Percentiles rank a stretch among this genome's conserved stretches.
Evolutionary conservation across 768 basidiomycete species (phyloP).

Genomic region (Vararia minispora): DNA sequence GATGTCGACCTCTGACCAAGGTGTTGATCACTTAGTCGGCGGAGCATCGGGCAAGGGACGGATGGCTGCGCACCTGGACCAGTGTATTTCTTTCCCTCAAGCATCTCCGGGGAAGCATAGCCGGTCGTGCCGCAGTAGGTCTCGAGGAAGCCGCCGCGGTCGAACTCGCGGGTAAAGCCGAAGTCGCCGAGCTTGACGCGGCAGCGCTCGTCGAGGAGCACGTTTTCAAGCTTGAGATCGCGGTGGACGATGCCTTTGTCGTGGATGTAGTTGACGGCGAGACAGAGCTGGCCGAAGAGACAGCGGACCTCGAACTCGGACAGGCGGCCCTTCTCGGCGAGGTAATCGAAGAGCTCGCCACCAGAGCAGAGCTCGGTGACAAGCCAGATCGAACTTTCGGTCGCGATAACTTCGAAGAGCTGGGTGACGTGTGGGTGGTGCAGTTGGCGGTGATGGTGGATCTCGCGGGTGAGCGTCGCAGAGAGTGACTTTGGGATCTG

Average conservation of each 20-base stretch:
- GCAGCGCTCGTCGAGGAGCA: constrained; percentile 82
- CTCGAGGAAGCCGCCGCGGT: constrained; percentile 67
- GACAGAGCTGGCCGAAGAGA: constrained; percentile 92
- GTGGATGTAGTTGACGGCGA: constrained; percentile 90
- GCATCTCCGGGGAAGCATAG: constrained; percentile 89
- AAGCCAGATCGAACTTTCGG: constrained; percentile 92
- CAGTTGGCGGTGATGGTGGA: constrained; percentile 94
- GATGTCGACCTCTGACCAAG: constrained; percentile 71
- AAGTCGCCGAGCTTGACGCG: constrained; percentile 91
- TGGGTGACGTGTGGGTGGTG: constrained; percentile 95
- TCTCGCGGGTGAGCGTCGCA: constrained; percentile 86
- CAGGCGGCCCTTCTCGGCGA: constrained; percentile 87
- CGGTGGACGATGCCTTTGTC: constrained; percentile 90
- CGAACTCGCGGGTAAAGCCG: constrained; percentile 90
- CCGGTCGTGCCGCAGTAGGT: constrained; percentile 95
- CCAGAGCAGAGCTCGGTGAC: constrained; percentile 95
- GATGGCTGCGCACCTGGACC: constrained; percentile 60
- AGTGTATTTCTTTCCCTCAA: constrained; percentile 77
- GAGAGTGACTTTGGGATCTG: constrained; percentile 95
- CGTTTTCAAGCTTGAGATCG: constrained; percentile 94
- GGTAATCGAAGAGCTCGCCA: constrained; percentile 96
- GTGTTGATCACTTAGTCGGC: constrained; percentile 9
- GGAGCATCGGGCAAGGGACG: neutral
- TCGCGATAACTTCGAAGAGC: constrained; percentile 96
- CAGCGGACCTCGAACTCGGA: constrained; percentile 73